Percentiles rank a stretch among this genome's conserved stretches.
Conservation (phyloP, 2,329 filamentous ascomycete genomes). For the Tolypocladium ovalisporum region DNA sequence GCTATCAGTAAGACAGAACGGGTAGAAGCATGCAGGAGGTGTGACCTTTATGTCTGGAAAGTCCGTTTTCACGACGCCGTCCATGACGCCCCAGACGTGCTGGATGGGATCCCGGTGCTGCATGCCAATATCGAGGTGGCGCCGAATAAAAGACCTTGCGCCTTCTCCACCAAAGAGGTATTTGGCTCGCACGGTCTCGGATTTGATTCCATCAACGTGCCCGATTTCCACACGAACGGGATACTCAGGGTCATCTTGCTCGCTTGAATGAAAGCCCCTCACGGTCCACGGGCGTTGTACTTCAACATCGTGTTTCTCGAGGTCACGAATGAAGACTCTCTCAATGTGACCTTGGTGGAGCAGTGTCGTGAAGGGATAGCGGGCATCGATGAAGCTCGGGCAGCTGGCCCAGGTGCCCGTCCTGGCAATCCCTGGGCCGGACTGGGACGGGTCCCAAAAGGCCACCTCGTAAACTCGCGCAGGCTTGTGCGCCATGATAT, state of each 20-base stretch:
- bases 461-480: conserved; percentile 74
- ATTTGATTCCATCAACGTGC: conserved; percentile 61
- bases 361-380: conserved; percentile 60
- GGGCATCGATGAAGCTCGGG: conserved; percentile 67
- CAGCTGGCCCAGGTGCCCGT: conserved; percentile 78
- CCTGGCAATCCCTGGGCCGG: conserved; percentile 46
- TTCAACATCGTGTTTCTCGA: conserved; percentile 47
- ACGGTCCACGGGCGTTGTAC: conserved; percentile 58
- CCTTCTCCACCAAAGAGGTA: conserved; percentile 66
- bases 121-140: conserved; percentile 58
- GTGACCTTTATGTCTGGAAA: conserved; percentile 65
- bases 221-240: conserved; percentile 71
- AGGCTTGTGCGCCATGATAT: conserved; percentile 78
- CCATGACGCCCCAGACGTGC: conserved; percentile 68
- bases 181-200: conserved; percentile 57
- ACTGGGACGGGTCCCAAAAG: conserved; percentile 56
- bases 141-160: conserved; percentile 53
- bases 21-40: neutral
- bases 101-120: conserved; percentile 59
- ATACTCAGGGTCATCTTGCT: conserved; percentile 48
- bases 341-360: conserved; percentile 65
- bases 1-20: conserved; percentile 29
- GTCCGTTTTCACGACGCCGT: conserved; percentile 60
- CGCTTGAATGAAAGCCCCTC: conserved; percentile 47
- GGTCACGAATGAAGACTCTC: conserved; percentile 55